These are phyloP conservation scores for Pachysandra terminalis DNA, from an alignment of 164 flowering plant species.

Conservation along the genomic window DNA sequence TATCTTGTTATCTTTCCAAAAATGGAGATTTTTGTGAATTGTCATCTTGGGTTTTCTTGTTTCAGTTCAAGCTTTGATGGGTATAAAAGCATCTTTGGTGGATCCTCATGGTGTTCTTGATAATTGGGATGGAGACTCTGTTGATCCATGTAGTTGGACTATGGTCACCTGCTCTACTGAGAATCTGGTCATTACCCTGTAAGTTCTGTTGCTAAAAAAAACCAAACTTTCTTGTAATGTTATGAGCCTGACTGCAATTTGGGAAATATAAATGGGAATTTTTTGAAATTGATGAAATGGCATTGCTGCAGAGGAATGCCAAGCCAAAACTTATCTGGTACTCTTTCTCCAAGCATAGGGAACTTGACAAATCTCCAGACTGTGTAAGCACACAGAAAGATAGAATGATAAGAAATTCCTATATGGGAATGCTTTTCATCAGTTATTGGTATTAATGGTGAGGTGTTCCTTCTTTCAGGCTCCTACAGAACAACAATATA, in stretches of 20 bases:
- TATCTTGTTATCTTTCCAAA: not conserved
- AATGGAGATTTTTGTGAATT: conserved; percentile 5
- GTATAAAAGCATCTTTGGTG: conserved; percentile 46
- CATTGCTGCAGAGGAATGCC: conserved; percentile 68
- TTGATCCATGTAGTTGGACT: conserved; percentile 99
- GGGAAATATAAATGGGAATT: not conserved
- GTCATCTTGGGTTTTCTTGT: conserved; percentile 11
- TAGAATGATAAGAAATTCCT: conserved; percentile 1
- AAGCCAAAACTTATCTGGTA: conserved; percentile 82
- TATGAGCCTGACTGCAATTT: not conserved
- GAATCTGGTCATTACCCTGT: conserved; percentile 68
- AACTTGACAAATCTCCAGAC: conserved; percentile 88
- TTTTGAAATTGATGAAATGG: conserved; percentile 11
- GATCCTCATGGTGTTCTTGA: conserved; percentile 90
- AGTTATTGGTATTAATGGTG: conserved; percentile 2
- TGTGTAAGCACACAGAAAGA: conserved; percentile 48
- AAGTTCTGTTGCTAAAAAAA: conserved; percentile 38
- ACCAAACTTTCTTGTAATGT: not conserved
- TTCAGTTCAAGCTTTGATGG: conserved; percentile 92
- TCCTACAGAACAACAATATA: conserved; percentile 76
- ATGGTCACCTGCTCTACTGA: conserved; percentile 93
- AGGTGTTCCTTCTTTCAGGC: conserved; percentile 49
- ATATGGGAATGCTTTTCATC: not conserved
- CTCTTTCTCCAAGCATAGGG: conserved; percentile 73
- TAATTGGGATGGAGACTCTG: conserved; percentile 84